These are phyloP conservation scores for Leishmania arabica DNA, from an alignment of 208 protist species.

Conservation along the genomic window DNA sequence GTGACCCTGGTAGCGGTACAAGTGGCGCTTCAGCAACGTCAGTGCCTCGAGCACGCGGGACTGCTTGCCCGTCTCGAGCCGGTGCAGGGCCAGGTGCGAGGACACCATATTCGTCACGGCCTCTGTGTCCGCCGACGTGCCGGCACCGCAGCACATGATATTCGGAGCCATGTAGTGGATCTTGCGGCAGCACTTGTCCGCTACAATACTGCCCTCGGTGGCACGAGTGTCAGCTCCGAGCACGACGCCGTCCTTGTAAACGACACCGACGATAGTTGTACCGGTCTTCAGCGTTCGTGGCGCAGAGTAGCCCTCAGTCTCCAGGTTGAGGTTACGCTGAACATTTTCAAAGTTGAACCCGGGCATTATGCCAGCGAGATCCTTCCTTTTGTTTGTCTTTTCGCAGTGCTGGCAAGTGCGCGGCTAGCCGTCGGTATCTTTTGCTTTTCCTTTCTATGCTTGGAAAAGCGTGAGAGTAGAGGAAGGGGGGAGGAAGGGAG, in stretches of 20 bases:
- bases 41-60: constrained; percentile 97
- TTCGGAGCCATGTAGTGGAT: constrained; percentile 99
- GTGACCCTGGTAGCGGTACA: constrained; percentile 99
- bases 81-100: constrained; percentile 95
- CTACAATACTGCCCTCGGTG: constrained; percentile 98
- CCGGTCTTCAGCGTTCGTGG: constrained; percentile 98
- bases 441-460: constrained; percentile 22
- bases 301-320: constrained; percentile 58
- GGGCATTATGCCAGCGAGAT: constrained; percentile 41
- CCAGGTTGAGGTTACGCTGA: constrained; percentile 90
- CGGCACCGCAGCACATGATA: constrained; percentile 99
- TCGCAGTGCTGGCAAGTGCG: background rate
- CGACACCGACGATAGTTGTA: constrained; percentile 99
- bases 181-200: constrained; percentile 99
- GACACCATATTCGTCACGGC: constrained; percentile 94
- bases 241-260: constrained; percentile 99
- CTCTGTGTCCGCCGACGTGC: constrained; percentile 99
- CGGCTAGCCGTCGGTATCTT: background rate
- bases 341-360: constrained; percentile 96
- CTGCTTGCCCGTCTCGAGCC: constrained; percentile 93
- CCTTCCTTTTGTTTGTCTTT: background rate
- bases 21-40: constrained; percentile 97
- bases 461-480: background rate
- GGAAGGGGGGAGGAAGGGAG: background rate
- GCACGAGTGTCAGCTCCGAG: constrained; percentile 99